Percentiles rank a stretch among this genome's conserved stretches.
Evolutionary conservation across 192 early-diverging fungal genomes (phyloP).

Genomic region (Rhizoclosmatium globosum): DNA sequence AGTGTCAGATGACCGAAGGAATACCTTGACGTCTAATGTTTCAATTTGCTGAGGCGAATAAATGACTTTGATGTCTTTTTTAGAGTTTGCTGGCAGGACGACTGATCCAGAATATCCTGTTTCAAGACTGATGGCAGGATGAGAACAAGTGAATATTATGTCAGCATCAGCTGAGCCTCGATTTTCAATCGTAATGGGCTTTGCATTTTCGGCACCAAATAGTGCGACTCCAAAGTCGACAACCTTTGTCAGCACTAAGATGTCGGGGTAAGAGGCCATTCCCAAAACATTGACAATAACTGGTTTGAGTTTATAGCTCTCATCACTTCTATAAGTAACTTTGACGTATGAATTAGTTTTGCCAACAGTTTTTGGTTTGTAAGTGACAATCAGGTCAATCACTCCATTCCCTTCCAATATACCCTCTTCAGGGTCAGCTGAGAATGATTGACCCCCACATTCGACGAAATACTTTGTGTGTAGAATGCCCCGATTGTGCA

Average conservation of each 20-base stretch:
- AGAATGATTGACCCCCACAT: constrained; percentile 53
- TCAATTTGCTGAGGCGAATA: constrained; percentile 64
- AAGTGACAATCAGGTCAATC: constrained; percentile 54
- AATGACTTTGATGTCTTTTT: constrained; percentile 53
- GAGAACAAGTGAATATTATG: constrained; percentile 60
- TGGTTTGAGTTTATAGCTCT: constrained; percentile 47
- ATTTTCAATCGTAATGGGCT: constrained; percentile 59
- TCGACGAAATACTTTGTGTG: constrained; percentile 61
- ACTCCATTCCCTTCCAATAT: constrained; percentile 59
- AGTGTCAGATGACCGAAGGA: constrained; percentile 61
- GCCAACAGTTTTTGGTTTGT: constrained; percentile 52
- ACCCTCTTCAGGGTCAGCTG: constrained; percentile 65
- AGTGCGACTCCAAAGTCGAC: constrained; percentile 68
- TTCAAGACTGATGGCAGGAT: constrained; percentile 56
- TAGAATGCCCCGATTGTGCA: constrained; percentile 60
- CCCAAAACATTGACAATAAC: constrained; percentile 48
- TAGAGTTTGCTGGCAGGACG: constrained; percentile 47
- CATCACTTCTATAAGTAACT: constrained; percentile 39
- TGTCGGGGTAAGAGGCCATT: constrained; percentile 64
- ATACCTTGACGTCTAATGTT: constrained; percentile 57
- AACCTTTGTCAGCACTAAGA: constrained; percentile 56
- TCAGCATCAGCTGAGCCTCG: constrained; percentile 64
- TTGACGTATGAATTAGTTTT: constrained; percentile 44
- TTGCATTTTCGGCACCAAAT: constrained; percentile 54
- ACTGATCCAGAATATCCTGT: constrained; percentile 34